Conservation (phyloP, 306 rosid species). For the Rosa chinensis region DNA sequence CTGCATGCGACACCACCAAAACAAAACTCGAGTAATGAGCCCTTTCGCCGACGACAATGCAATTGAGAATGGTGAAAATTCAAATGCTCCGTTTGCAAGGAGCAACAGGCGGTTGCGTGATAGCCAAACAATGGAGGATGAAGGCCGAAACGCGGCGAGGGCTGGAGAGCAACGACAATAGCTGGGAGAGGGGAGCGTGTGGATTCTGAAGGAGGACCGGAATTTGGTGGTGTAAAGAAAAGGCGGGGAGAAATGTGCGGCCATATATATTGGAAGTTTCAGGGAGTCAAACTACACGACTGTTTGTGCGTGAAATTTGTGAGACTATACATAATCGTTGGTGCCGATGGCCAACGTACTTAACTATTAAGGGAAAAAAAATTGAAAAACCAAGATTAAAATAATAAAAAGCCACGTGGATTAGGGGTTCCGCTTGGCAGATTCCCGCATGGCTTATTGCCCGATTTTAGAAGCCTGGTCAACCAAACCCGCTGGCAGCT, state of each 20-base stretch:
- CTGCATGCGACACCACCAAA: background rate
- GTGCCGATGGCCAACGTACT: background rate
- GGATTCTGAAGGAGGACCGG: background rate
- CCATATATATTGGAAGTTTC: background rate
- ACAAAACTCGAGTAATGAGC: background rate
- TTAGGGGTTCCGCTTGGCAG: too few relatives aligned
- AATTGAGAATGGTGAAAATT: background rate
- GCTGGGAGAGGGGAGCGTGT: background rate
- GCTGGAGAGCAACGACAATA: background rate
- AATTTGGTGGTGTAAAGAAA: background rate
- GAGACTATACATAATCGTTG: background rate
- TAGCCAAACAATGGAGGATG: background rate
- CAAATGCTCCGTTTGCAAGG: background rate
- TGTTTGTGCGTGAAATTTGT: background rate
- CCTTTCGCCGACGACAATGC: background rate
- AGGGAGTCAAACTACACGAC: background rate
- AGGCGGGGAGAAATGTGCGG: slow-evolving; percentile 5
- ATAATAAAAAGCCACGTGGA: too few relatives aligned
- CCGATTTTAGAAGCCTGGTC: too few relatives aligned
- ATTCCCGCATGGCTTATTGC: too few relatives aligned
- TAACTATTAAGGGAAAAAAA: too few relatives aligned
- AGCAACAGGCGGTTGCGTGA: background rate
- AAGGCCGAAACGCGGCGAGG: slow-evolving; percentile 5
- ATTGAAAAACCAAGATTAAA: too few relatives aligned
- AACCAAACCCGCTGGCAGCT: too few relatives aligned